These are phyloP conservation scores for Epichloe coenophiala DNA, from an alignment of 2,329 filamentous ascomycete genomes.

Conservation along the genomic window DNA sequence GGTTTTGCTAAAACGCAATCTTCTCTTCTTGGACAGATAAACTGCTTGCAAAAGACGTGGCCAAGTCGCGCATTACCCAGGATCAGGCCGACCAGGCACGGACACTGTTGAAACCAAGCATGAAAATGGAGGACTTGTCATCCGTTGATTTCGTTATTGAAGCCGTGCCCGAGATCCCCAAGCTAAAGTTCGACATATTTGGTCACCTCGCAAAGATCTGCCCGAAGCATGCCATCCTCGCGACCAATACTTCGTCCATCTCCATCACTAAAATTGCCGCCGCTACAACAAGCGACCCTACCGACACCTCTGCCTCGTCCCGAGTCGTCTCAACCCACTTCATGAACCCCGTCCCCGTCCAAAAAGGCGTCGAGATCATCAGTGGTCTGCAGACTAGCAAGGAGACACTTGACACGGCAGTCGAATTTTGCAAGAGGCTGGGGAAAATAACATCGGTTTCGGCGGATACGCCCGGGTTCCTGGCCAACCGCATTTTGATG, in stretches of 20 bases:
- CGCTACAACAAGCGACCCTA: constrained; percentile 65
- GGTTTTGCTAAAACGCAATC: neutral
- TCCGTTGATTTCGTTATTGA: constrained; percentile 96
- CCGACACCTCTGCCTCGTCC: constrained; percentile 65
- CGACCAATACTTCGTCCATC: constrained; percentile 98
- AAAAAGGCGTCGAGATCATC: constrained; percentile 97
- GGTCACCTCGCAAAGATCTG: constrained; percentile 67
- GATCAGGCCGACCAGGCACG: constrained; percentile 64
- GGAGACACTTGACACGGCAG: constrained; percentile 65
- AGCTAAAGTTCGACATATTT: constrained; percentile 83
- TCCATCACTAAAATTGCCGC: constrained; percentile 94
- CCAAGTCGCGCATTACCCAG: constrained; percentile 74
- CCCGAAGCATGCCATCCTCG: constrained; percentile 74
- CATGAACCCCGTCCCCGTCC: constrained; percentile 96
- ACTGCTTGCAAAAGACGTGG: constrained; percentile 81
- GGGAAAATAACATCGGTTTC: constrained; percentile 83
- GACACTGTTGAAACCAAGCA: constrained; percentile 54
- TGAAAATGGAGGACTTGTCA: constrained; percentile 61
- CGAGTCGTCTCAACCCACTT: constrained; percentile 94
- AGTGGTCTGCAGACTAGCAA: constrained; percentile 81
- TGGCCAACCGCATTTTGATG: constrained; percentile 96
- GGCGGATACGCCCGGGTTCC: constrained; percentile 82
- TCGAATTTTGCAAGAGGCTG: constrained; percentile 82
- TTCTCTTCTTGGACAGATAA: constrained; percentile 49
- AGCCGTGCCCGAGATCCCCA: constrained; percentile 83